Base-by-base conservation (phyloP, 1,139 yeast genomes). In the Debaryomyces coudertii region DNA sequence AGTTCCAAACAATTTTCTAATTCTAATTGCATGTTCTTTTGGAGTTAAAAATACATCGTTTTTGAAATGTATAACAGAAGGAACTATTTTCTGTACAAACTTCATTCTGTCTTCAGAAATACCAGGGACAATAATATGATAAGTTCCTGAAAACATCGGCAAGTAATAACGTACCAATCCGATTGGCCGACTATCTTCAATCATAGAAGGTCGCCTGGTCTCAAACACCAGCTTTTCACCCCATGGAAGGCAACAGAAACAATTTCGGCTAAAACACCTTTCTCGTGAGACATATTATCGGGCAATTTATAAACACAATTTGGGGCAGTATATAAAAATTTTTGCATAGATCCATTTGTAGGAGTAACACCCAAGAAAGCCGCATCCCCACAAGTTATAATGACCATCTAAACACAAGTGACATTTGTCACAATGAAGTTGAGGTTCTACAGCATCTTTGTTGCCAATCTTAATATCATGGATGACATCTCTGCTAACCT, bases 181-280 rank as follows among this genome's bases (percentile, higher is more conserved):
- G 44, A 63, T 62, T 9, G 67, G 67, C 22, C 68, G 67, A 18
- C 62, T 58, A 35, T 67, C 68, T 15, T 61, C 55, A 41, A 63
- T 52, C 52, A 59, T 42, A 16, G 53, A 55, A 16, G 58, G 58
- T 42, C 52, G 49, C 39, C 68, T 23, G 60, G 50, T n/a, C 54
- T 57, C n/a, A 62, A 25, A 16, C 51, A 23, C 53, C 50, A 1
- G 65, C 60, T 43, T 55, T 52, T 44, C 60, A 62, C 45, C 16
- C 65, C 66, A 43, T 62, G 67, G 36, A 54, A 61, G 7, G 60
- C 66, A 39, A 63, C 67, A 18, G 65, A 59, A 29, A 62, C 49
- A 5, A 62, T 61, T 49, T 63, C 66, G 29, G 58, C 64, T 37
- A 63, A 48, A 8, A 66, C 63, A 35, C 66, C 67, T 53, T 62